Evolutionary conservation across 164 flowering plant genomes (phyloP), one percentile per base, ranked within the genome.

Genomic region (Cinnamomum chago): DNA sequence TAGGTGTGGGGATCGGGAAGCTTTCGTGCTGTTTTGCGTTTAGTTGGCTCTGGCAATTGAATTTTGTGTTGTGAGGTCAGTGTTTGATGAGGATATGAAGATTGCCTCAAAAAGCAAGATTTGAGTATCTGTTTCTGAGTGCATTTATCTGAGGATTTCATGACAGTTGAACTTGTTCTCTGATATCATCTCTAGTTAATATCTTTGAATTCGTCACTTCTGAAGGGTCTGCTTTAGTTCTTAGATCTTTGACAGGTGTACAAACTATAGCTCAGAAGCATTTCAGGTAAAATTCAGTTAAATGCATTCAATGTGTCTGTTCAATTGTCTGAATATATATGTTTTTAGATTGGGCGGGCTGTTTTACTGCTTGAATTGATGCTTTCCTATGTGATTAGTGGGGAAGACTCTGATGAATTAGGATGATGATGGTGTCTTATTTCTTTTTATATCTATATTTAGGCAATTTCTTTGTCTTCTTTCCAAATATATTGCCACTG

Each of bases 31-130:
- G 25, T 40, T 22, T 65, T 67, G 7, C 5, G 40, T 5, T 33
- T 33, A 5, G 40, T 33, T 33, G 40, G 40, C 6, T 33, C 40
- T 24, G 10, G 14, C 2, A 51, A 58, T 35, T 14, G 18, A 14
- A 47, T 65, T 76, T 2, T 28, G 18, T 27, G 58, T 67, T 27
- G 15, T 13, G 67, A 14, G 40, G 33, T 9, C 18, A 13, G n/a
- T 74, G 47, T 74, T 35, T 68, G 71, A 33, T 5, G 5, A 11
- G 65, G 66, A 69, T 65, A 23, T 73, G 76, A 69, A 64, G 65
- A 50, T 77, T 62, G 65, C 55, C 64, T 78, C 74, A 70, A 73
- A 65, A 60, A 65, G 62, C 60, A 67, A 73, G 73, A 55, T 74
- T 67, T 55, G 71, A 35, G 50, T 55, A 52, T 55, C 22, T 55